Evolutionary conservation across 176 grass and related monocot species (phyloP).

Genomic region (Metroxylon sagu): DNA sequence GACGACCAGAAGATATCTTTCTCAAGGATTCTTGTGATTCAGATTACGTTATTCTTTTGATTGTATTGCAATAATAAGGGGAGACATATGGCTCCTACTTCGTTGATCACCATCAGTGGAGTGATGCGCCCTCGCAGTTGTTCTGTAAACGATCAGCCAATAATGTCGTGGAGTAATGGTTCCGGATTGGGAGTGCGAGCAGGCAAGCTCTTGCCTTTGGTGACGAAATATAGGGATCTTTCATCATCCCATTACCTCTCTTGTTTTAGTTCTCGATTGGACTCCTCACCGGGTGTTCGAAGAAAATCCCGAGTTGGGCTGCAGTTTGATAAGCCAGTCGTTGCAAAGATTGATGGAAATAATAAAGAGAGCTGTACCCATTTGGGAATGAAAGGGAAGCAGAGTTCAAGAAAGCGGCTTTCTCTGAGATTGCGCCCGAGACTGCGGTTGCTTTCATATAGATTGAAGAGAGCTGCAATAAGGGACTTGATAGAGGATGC

Average conservation of each 20-base stretch:
- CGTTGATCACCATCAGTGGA: conserved; percentile 6
- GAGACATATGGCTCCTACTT: conserved; percentile 18
- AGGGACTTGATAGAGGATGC: conserved; percentile 22
- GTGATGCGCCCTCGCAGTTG: neutral
- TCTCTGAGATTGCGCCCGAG: conserved; percentile 22
- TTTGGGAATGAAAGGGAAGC: conserved; percentile 23
- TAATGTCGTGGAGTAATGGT: neutral
- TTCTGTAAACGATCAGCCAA: conserved; percentile 6
- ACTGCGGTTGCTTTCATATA: conserved; percentile 22
- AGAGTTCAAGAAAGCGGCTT: conserved; percentile 19
- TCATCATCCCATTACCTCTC: conserved; percentile 26
- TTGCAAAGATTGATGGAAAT: conserved; percentile 28
- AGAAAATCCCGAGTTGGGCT: neutral
- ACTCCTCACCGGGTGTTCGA: conserved; percentile 6
- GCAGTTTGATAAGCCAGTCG: conserved; percentile 22
- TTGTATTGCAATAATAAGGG: no score
- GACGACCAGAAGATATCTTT: no score
- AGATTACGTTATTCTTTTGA: no score
- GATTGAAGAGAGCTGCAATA: conserved; percentile 26
- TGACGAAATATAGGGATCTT: neutral
- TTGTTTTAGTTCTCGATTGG: conserved; percentile 1
- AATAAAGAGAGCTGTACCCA: conserved; percentile 31
- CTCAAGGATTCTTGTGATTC: no score
- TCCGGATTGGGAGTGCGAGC: neutral
- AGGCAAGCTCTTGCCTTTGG: neutral